Percentiles rank a stretch among this genome's conserved stretches.
phyloP scores from a whole-genome alignment of 768 basidiomycete genomes.

The Rhodotorula sphaerocarpa region DNA sequence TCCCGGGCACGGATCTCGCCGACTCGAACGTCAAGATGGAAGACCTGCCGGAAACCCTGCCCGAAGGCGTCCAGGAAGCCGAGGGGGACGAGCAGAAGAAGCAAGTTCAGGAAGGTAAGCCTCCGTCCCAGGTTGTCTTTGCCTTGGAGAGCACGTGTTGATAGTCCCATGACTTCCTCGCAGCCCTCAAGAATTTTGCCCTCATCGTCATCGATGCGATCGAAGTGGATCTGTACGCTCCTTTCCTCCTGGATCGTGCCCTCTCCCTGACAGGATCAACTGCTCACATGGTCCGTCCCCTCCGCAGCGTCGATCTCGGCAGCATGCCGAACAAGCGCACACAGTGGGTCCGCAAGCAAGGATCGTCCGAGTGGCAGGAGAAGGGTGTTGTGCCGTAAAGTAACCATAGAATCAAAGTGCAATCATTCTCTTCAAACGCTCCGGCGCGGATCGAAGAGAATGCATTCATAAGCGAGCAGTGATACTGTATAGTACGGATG shows the following conservation, averaged over 20 bases:
- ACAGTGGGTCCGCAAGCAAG: background rate
- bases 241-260: background rate
- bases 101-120: constrained; percentile 17
- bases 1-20: constrained; percentile 54
- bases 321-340: constrained; percentile 22
- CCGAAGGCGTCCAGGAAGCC: constrained; percentile 46
- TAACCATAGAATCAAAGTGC: too few relatives aligned
- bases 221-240: constrained; percentile 51
- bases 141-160: too few relatives aligned
- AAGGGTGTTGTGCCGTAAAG: constrained; percentile 20
- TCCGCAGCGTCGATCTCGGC: constrained; percentile 28
- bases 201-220: constrained; percentile 63
- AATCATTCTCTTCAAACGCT: too few relatives aligned
- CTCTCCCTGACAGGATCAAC: background rate
- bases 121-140: background rate
- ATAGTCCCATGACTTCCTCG: too few relatives aligned
- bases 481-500: too few relatives aligned
- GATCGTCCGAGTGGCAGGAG: constrained; percentile 8
- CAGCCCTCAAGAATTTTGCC: constrained; percentile 53
- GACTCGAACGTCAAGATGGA: constrained; percentile 53
- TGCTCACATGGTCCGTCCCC: background rate
- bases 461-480: too few relatives aligned
- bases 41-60: constrained; percentile 56
- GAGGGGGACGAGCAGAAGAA: constrained; percentile 46
- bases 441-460: too few relatives aligned